Conservation (phyloP, 139 green algal species). For the Chlamydomonas applanata region DNA sequence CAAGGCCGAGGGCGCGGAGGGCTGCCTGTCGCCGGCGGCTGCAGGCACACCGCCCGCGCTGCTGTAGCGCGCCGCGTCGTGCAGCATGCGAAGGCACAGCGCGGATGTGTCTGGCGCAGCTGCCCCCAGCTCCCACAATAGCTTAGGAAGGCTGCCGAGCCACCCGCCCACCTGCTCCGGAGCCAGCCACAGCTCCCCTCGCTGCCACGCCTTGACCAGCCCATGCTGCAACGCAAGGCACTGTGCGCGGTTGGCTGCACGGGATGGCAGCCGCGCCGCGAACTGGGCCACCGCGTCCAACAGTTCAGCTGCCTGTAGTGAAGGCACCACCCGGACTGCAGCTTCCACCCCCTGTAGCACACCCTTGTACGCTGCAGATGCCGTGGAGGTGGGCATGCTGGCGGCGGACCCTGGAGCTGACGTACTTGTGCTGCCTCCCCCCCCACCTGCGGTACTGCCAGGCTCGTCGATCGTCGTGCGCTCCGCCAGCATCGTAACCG, state of each 20-base stretch:
- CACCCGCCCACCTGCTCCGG: conserved; percentile 24
- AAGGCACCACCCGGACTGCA: background rate
- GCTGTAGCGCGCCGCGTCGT: conserved; percentile 34
- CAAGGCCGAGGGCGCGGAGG: background rate
- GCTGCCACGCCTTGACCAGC: background rate
- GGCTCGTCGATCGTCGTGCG: too few relatives aligned
- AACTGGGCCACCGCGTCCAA: conserved; percentile 21
- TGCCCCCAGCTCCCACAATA: conserved; percentile 46
- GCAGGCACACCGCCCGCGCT: conserved; percentile 17
- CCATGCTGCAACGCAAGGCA: conserved; percentile 24
- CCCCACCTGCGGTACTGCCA: too few relatives aligned
- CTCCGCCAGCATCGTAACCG: conserved; percentile 10
- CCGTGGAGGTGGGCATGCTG: too few relatives aligned
- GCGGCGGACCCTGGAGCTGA: too few relatives aligned
- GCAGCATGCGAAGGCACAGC: conserved; percentile 35
- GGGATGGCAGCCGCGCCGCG: background rate
- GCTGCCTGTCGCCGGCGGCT: conserved; percentile 9
- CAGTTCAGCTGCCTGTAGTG: conserved; percentile 9
- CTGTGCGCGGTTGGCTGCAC: conserved; percentile 18
- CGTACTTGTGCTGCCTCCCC: too few relatives aligned
- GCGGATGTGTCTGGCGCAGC: conserved; percentile 14
- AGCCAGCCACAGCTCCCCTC: conserved; percentile 8
- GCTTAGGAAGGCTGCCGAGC: conserved; percentile 42
- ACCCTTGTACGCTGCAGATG: background rate
- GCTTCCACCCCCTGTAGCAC: conserved; percentile 19